Evolutionary conservation across 2,329 filamentous ascomycete species (phyloP).

Genomic region (Colletotrichum sp.): DNA sequence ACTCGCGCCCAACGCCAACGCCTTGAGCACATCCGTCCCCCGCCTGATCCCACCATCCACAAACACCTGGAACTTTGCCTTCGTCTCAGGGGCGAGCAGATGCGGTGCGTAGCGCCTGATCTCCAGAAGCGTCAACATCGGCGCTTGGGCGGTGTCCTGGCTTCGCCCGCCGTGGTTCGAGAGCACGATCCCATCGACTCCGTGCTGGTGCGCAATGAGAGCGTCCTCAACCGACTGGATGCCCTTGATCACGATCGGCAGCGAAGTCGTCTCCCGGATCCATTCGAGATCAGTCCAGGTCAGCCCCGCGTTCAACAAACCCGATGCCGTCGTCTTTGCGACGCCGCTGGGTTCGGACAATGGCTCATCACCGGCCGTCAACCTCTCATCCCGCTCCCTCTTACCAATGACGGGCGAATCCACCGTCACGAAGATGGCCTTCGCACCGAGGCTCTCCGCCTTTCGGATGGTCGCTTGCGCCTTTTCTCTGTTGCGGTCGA

Average conservation of each 20-base stretch:
- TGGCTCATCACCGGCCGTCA: constrained; percentile 48
- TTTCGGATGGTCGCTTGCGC: constrained; percentile 52
- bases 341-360: constrained; percentile 43
- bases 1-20: constrained; percentile 64
- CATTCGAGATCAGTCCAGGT: constrained; percentile 70
- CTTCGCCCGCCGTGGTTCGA: constrained; percentile 73
- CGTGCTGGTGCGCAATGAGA: constrained; percentile 60
- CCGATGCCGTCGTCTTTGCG: constrained; percentile 60
- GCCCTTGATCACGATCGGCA: constrained; percentile 70
- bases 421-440: constrained; percentile 62
- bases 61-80: constrained; percentile 52
- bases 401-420: constrained; percentile 64
- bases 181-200: constrained; percentile 71
- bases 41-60: constrained; percentile 69
- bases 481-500: constrained; percentile 58
- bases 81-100: constrained; percentile 36
- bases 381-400: constrained; percentile 50
- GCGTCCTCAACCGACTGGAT: constrained; percentile 71
- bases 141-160: constrained; percentile 44
- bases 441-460: constrained; percentile 51
- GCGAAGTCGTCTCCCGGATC: constrained; percentile 54
- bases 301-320: constrained; percentile 59
- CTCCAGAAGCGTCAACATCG: constrained; percentile 22
- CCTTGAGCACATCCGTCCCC: constrained; percentile 73
- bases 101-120: constrained; percentile 55